Conservation (phyloP, 768 basidiomycete species). For the Polyporus arcularius region DNA sequence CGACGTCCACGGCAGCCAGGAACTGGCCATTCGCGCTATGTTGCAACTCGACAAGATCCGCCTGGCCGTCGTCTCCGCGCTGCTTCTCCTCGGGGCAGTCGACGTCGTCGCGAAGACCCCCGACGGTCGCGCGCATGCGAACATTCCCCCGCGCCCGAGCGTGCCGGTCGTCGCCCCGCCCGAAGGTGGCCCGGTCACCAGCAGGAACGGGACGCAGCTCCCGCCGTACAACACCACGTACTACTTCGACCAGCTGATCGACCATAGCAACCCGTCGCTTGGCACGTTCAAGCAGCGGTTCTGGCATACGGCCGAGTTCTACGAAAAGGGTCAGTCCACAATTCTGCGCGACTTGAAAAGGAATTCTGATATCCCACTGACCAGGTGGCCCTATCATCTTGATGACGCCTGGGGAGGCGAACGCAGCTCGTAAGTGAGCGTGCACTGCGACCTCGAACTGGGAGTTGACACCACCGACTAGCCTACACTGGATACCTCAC, state of each 20-base stretch:
- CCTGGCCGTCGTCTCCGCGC: slow-evolving; percentile 5
- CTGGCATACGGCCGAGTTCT: slow-evolving; percentile 71
- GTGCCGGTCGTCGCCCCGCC: slow-evolving; percentile 21
- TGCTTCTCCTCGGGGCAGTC: slow-evolving; percentile 6
- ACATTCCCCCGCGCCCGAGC: slow-evolving; percentile 21
- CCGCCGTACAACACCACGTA: slow-evolving; percentile 41
- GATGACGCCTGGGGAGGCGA: slow-evolving; percentile 65
- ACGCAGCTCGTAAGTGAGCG: slow-evolving; percentile 44
- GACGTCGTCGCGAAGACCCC: slow-evolving; percentile 16
- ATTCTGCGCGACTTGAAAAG: background rate
- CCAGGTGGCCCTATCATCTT: slow-evolving; percentile 59
- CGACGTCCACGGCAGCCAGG: background rate
- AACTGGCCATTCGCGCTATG: background rate
- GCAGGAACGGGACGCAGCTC: slow-evolving; percentile 28
- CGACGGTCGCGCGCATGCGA: slow-evolving; percentile 26
- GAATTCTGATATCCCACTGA: background rate
- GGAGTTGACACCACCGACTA: background rate
- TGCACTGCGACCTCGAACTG: background rate
- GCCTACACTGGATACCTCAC: slow-evolving; percentile 55
- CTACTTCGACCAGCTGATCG: slow-evolving; percentile 55
- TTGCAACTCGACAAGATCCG: background rate
- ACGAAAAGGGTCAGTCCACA: slow-evolving; percentile 40
- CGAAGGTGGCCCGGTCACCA: slow-evolving; percentile 23
- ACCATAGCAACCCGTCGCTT: slow-evolving; percentile 54
- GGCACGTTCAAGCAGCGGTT: slow-evolving; percentile 81